Evolutionary conservation across 2,329 filamentous ascomycete genomes (phyloP), one percentile per base, ranked within the genome.

Genomic region (Neodidymelliopsis sp.): DNA sequence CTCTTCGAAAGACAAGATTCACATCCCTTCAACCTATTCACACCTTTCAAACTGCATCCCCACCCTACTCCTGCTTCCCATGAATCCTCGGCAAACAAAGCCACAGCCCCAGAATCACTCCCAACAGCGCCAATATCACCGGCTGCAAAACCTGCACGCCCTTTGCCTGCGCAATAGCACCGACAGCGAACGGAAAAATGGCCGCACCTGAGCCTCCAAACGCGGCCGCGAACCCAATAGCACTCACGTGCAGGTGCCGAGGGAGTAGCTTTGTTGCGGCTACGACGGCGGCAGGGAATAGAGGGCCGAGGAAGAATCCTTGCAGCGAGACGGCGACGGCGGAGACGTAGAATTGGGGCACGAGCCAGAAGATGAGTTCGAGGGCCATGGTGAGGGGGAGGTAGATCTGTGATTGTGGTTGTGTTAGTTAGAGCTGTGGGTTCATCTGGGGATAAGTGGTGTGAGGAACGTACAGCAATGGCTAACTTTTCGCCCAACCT

Each of bases 171-270:
- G 87, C 85, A 63, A 90, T 84, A 2, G 85, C 86, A 3, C 87
- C 88, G 0, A 89, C 83, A 0, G 81, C 81, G 47, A 78, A 91
- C 77, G 34, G 88, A 79, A 71, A 89, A 1, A 80, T 69, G 69
- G 88, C 86, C 1, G 86, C 89, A 0, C 90, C 90, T 2, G 81
- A 82, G 0, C 88, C 87, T 2, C 90, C 90, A 68, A 93, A 85
- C 0, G 90, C 89, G 1, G 88, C 85, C 0, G 87, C 87, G 61
- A 95, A 93, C 0, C 90, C 90, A 54, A 95, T 90, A 0, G 86
- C 85, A n/a, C 82, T 84, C 30, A 94, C 88, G 62, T 95, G 91
- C 19, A 91, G 76, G 51, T 89, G 81, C 28, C 78, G 79, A 0
- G 90, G 89, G 1, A 95, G 77, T 4, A 94, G 76, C 60, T 90